phyloP scores from a whole-genome alignment of 441 rosid species.

The Bruguiera hainesii region DNA sequence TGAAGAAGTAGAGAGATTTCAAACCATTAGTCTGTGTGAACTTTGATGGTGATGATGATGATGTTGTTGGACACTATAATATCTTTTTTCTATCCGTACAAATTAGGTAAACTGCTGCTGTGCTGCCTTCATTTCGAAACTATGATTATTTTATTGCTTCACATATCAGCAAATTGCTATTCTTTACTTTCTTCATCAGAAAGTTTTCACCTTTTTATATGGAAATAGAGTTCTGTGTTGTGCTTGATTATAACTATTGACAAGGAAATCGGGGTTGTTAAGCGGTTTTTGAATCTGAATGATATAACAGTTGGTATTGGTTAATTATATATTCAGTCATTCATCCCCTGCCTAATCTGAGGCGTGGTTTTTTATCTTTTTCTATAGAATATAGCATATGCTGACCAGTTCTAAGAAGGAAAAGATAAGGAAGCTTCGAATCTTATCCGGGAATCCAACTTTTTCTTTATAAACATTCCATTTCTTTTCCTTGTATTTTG shows the following conservation, averaged over 20 bases:
- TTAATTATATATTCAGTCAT: slow-evolving; percentile 2
- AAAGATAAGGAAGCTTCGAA: slow-evolving; percentile 21
- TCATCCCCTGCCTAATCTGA: background rate
- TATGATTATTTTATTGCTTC: slow-evolving; percentile 2
- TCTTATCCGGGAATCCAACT: slow-evolving; percentile 16
- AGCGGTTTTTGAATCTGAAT: too few relatives aligned
- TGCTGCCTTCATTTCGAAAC: background rate
- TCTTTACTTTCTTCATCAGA: background rate
- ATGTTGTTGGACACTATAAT: background rate
- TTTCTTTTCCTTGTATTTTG: slow-evolving; percentile 6
- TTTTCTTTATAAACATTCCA: slow-evolving; percentile 1
- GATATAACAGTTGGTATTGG: slow-evolving; percentile 7
- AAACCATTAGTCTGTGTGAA: background rate
- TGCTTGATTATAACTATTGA: too few relatives aligned
- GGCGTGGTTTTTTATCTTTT: background rate
- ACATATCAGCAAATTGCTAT: background rate
- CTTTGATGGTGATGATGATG: background rate
- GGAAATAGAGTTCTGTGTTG: too few relatives aligned
- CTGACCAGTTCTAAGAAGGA: slow-evolving; percentile 10
- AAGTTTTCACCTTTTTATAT: too few relatives aligned
- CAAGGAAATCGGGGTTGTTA: too few relatives aligned
- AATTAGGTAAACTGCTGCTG: background rate
- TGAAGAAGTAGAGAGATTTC: background rate
- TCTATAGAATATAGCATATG: slow-evolving; percentile 15
- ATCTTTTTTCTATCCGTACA: too few relatives aligned